Percentiles rank a stretch among this genome's conserved stretches.
Evolutionary conservation across 169 alveolate species (phyloP).

Genomic region (Plasmodium sp.): DNA sequence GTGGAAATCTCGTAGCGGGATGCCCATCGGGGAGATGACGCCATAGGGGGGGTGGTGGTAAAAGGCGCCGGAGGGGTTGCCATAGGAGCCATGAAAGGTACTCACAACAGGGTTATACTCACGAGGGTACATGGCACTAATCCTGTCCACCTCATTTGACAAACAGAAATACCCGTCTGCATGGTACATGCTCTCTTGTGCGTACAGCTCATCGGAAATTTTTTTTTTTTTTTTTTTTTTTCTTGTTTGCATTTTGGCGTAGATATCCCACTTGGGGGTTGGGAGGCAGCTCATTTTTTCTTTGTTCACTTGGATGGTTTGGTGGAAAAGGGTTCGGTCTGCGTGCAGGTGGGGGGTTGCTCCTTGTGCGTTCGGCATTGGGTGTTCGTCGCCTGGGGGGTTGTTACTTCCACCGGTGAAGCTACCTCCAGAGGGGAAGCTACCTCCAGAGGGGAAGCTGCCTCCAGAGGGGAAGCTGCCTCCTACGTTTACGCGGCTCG

Average conservation of each 20-base stretch:
- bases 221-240: background rate
- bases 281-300: background rate
- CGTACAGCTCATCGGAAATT: background rate
- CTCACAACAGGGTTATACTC: background rate
- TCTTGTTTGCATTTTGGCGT: background rate
- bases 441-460: background rate
- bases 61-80: background rate
- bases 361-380: background rate
- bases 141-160: background rate
- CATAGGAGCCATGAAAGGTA: background rate
- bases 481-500: background rate
- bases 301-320: background rate
- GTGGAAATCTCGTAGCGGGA: background rate
- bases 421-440: background rate
- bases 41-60: background rate
- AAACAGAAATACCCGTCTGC: background rate
- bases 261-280: background rate
- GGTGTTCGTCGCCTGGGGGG: background rate
- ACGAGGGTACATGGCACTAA: background rate
- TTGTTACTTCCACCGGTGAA: too few species aligned
- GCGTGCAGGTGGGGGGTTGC: background rate
- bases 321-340: background rate
- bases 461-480: background rate
- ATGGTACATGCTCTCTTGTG: background rate
- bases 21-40: background rate